A percentile compares a stretch with the other conserved stretches of the same genome.
Conservation (phyloP, 2,329 filamentous ascomycete genomes). For the Trichophaea hybrida region DNA sequence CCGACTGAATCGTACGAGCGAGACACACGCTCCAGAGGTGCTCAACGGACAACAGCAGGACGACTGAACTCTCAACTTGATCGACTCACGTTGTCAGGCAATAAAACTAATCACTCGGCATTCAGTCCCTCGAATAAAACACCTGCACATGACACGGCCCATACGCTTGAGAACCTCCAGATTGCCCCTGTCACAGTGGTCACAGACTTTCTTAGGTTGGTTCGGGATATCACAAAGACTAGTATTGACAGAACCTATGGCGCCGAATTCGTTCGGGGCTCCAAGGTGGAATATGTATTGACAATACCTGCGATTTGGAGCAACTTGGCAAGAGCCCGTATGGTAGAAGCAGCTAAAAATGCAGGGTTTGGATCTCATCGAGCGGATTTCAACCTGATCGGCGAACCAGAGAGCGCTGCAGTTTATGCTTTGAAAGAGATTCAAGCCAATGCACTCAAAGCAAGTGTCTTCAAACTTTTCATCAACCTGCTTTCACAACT, state of each 20-base stretch:
- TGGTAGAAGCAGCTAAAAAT: slow-evolving; percentile 58
- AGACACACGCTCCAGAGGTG: not conserved
- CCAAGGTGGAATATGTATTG: slow-evolving; percentile 46
- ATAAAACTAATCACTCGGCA: not conserved
- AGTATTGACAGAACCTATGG: not conserved
- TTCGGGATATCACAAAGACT: not conserved
- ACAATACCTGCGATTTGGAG: slow-evolving; percentile 77
- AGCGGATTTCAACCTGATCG: slow-evolving; percentile 22
- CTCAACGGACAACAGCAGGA: not conserved
- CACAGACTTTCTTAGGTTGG: not conserved
- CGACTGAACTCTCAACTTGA: not conserved
- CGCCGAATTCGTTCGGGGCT: not conserved
- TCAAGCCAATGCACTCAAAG: slow-evolving; percentile 22
- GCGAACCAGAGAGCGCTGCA: slow-evolving; percentile 27
- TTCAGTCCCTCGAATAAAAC: not conserved
- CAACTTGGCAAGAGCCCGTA: slow-evolving; percentile 69
- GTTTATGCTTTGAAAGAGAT: slow-evolving; percentile 25
- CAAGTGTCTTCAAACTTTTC: not conserved
- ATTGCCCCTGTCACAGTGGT: not conserved
- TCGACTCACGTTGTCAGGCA: not conserved
- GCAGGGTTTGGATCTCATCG: slow-evolving; percentile 54
- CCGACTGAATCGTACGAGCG: not conserved
- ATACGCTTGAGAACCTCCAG: not conserved
- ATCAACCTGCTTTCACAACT: not conserved
- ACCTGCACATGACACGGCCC: not conserved